Evolutionary conservation across 1,284 basidiomycete genomes (phyloP).

Genomic region (Earliella scabrosa): DNA sequence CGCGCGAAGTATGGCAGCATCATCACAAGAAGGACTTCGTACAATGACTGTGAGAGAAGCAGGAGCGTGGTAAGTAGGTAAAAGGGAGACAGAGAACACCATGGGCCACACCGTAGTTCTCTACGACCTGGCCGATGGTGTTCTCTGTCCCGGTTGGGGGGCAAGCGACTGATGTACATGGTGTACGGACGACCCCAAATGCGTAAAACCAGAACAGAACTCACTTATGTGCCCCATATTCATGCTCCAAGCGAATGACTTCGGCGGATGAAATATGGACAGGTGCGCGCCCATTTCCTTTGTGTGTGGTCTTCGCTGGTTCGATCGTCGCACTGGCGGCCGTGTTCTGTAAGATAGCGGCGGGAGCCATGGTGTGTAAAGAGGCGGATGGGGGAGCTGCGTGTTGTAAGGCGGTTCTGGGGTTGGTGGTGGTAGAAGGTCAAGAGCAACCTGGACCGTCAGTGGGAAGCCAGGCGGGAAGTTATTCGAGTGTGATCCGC

Average conservation of each 20-base stretch:
- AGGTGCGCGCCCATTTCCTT: conserved; percentile 21
- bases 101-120: conserved; percentile 2
- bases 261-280: conserved; percentile 57
- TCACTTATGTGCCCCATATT: conserved; percentile 89
- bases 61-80: conserved; percentile 5
- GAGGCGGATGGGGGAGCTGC: background rate
- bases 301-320: conserved; percentile 11
- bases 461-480: background rate
- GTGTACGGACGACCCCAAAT: conserved; percentile 10
- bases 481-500: conserved; percentile 10
- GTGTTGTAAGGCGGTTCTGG: background rate
- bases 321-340: conserved; percentile 4
- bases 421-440: conserved; percentile 15
- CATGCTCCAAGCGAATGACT: conserved; percentile 83
- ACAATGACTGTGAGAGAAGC: conserved; percentile 1
- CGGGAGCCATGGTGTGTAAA: conserved; percentile 17
- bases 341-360: conserved; percentile 13
- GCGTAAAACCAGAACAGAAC: conserved; percentile 34
- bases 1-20: conserved; percentile 13
- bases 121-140: conserved; percentile 7
- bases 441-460: conserved; percentile 8
- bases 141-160: conserved; percentile 6
- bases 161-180: background rate
- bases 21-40: conserved; percentile 11
- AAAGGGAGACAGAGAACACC: conserved; percentile 9